Percentiles rank a stretch among this genome's conserved stretches.
Conservation (phyloP, 495 filamentous ascomycete species). For the Trichoderma erinaceum region DNA sequence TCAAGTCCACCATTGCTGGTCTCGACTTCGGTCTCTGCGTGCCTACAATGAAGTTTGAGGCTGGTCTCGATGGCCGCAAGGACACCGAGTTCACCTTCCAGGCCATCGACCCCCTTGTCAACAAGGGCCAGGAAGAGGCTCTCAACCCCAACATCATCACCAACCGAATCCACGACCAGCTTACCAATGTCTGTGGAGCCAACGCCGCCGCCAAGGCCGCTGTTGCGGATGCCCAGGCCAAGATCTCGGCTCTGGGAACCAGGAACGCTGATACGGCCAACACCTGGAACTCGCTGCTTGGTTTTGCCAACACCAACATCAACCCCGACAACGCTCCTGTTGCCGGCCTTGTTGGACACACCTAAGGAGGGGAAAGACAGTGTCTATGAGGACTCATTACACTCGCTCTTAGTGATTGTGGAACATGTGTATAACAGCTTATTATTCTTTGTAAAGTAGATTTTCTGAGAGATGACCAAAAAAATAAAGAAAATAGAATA, state of each 20-base stretch:
- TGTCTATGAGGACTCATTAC: neutral
- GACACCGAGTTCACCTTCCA: conserved; percentile 50
- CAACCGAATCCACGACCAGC: conserved; percentile 58
- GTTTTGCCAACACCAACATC: conserved; percentile 25
- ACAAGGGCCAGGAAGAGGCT: conserved; percentile 46
- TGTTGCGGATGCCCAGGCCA: conserved; percentile 37
- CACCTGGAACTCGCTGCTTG: conserved; percentile 38
- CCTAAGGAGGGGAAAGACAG: neutral
- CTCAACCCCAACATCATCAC: conserved; percentile 60
- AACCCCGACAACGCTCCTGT: conserved; percentile 4
- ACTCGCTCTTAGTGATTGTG: neutral
- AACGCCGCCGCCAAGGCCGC: conserved; percentile 47
- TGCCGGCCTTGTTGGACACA: neutral
- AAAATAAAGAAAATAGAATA: no score
- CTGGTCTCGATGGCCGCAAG: conserved; percentile 39
- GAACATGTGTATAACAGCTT: no score
- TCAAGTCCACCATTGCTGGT: conserved; percentile 28
- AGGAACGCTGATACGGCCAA: conserved; percentile 37
- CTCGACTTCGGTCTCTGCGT: conserved; percentile 48
- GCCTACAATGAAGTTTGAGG: conserved; percentile 49
- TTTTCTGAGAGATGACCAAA: no score
- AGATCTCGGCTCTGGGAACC: conserved; percentile 34
- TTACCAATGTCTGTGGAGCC: conserved; percentile 51
- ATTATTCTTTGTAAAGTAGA: no score
- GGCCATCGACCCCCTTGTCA: conserved; percentile 40